A percentile compares a stretch with the other conserved stretches of the same genome.
Conservation (phyloP, 2,329 filamentous ascomycete genomes). For the Penicillium sp. region DNA sequence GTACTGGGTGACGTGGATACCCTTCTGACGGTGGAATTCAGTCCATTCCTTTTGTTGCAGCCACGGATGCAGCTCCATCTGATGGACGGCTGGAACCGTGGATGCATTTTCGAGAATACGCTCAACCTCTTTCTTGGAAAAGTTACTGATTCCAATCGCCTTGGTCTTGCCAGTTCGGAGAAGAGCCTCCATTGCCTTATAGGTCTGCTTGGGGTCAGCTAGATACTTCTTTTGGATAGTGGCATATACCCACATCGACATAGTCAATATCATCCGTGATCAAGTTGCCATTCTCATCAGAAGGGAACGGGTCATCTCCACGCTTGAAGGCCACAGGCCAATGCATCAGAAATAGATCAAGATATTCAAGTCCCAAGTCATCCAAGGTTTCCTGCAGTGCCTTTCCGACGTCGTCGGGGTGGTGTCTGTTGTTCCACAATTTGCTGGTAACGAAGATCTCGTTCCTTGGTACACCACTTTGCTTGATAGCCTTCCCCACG, state of each 20-base stretch:
- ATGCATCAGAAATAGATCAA: constrained; percentile 68
- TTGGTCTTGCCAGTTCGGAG: constrained; percentile 36
- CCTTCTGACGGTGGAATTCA: constrained; percentile 16
- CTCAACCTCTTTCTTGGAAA: constrained; percentile 29
- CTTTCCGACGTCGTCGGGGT: constrained; percentile 58
- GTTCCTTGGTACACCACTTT: constrained; percentile 60
- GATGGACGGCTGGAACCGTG: constrained; percentile 29
- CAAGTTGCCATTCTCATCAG: constrained; percentile 38
- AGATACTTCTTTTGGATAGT: no score
- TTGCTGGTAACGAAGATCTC: constrained; percentile 64
- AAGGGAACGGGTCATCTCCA: constrained; percentile 41
- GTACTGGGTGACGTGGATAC: constrained; percentile 23
- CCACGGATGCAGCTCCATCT: constrained; percentile 27
- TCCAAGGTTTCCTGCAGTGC: constrained; percentile 59
- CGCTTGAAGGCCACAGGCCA: constrained; percentile 52
- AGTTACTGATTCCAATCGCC: constrained; percentile 49
- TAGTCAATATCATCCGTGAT: constrained; percentile 41
- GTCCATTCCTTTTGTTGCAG: constrained; percentile 22
- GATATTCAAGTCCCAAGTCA: constrained; percentile 61
- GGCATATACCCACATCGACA: constrained; percentile 32
- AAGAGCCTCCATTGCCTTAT: constrained; percentile 43
- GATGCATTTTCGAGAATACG: constrained; percentile 40
- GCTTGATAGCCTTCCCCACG: constrained; percentile 60
- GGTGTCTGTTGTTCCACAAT: constrained; percentile 61
- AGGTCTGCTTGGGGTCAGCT: constrained; percentile 29